Percentiles rank a stretch among this genome's conserved stretches.
phyloP scores from a whole-genome alignment of 2,329 filamentous ascomycete species.

The Fusarium sp. region DNA sequence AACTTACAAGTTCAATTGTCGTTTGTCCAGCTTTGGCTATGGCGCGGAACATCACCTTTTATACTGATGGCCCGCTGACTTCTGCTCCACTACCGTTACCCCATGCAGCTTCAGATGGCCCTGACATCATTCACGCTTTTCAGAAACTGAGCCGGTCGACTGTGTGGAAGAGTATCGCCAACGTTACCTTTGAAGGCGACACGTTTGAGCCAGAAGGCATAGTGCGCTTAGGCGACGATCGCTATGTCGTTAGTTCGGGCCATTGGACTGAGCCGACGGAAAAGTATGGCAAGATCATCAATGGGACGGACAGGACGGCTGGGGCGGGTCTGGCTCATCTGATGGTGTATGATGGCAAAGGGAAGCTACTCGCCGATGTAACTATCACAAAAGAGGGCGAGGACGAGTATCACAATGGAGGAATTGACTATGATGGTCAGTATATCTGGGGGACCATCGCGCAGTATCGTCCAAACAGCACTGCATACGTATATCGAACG shows the following conservation, averaged over 20 bases:
- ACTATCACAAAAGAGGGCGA: constrained; percentile 56
- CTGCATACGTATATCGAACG: constrained; percentile 58
- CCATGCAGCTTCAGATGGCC: constrained; percentile 53
- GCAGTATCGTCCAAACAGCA: constrained; percentile 63
- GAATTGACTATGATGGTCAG: constrained; percentile 63
- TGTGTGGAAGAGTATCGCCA: constrained; percentile 58
- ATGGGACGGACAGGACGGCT: constrained; percentile 63
- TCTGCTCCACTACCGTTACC: constrained; percentile 54
- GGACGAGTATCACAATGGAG: constrained; percentile 61
- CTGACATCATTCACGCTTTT: constrained; percentile 55
- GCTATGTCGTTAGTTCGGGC: constrained; percentile 60
- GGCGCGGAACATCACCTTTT: constrained; percentile 53
- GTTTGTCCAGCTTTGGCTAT: constrained; percentile 38
- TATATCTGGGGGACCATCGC: constrained; percentile 61
- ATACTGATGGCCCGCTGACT: constrained; percentile 50
- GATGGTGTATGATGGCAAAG: constrained; percentile 59
- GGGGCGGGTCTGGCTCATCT: constrained; percentile 61
- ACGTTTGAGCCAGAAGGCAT: constrained; percentile 65
- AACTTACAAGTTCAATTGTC: constrained; percentile 29
- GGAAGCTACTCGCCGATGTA: constrained; percentile 59
- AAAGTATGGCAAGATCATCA: constrained; percentile 60
- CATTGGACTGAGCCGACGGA: constrained; percentile 58
- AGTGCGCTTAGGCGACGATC: constrained; percentile 57
- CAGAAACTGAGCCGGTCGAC: constrained; percentile 56
- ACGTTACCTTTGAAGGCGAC: constrained; percentile 59